Evolutionary conservation across 1,139 yeast genomes (phyloP).

Genomic region (Debaryomycetaceae sp.): DNA sequence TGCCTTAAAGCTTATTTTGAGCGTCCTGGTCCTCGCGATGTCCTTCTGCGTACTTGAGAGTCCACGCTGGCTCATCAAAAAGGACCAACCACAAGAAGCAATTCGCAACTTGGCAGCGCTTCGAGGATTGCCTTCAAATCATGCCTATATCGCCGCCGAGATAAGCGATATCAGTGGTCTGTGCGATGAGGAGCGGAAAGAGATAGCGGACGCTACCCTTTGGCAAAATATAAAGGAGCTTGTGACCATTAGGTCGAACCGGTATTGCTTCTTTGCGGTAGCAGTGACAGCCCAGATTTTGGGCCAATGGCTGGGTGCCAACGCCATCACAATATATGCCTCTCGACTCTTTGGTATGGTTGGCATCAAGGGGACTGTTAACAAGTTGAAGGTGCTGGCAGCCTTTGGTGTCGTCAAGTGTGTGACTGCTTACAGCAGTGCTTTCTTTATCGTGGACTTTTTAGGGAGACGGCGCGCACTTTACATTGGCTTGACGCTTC

Average conservation of each 20-base stretch:
- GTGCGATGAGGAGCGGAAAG: constrained; percentile 27
- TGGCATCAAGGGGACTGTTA: constrained; percentile 28
- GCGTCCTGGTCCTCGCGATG: constrained; percentile 28
- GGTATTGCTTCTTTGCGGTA: constrained; percentile 34
- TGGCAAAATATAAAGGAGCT: constrained; percentile 21
- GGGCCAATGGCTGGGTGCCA: constrained; percentile 58
- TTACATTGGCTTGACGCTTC: constrained; percentile 29
- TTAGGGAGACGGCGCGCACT: constrained; percentile 33
- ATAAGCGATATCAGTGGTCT: constrained; percentile 40
- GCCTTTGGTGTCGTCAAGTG: constrained; percentile 39
- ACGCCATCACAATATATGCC: constrained; percentile 36
- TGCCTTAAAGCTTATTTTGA: constrained; percentile 24
- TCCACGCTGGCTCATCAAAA: constrained; percentile 37
- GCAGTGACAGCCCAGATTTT: constrained; percentile 37
- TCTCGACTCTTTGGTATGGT: constrained; percentile 42
- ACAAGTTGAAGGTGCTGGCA: constrained; percentile 35
- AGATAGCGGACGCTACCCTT: constrained; percentile 16
- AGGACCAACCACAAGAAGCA: constrained; percentile 24
- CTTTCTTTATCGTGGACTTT: constrained; percentile 37
- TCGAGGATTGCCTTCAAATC: constrained; percentile 39
- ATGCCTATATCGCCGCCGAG: constrained; percentile 42
- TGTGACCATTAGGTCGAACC: constrained; percentile 22
- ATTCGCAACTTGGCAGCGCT: constrained; percentile 28
- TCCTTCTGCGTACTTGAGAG: constrained; percentile 31
- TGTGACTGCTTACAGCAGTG: constrained; percentile 30